Base-by-base conservation (phyloP, 2,329 filamentous ascomycete genomes). In the Apiospora pterosperma region DNA sequence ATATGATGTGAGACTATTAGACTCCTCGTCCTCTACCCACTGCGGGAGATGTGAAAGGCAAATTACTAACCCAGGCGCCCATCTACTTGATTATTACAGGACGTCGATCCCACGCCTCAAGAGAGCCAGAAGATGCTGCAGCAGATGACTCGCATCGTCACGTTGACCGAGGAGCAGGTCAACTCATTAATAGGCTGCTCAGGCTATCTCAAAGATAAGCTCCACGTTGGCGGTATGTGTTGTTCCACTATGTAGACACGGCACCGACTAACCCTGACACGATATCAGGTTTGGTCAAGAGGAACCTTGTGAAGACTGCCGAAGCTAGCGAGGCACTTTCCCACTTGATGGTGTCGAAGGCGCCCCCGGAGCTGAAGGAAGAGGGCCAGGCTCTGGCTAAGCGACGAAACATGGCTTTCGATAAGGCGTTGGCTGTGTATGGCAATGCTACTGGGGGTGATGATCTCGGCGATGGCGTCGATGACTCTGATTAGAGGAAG, bases 81-180 rank as follows among this genome's bases (percentile, higher is more conserved):
- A n/a, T n/a, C n/a, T n/a, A n/a, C n/a, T n/a, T n/a, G n/a, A n/a
- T n/a, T n/a, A n/a, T n/a, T 7, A 2, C 8, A 60, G 58, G 58
- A 38, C 36, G 23, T 25, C 3, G 36, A 60, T 28, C 58, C 58
- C 10, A 39, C 58, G 6, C 34, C 34, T 11, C 12, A 60, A 25
- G 34, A 60, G 36, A 60, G 34, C 36, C n/a, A 60, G 21, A 21
- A 38, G 10, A 60, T 39, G 58, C 34, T 60, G 19, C 11, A 5
- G 12, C 58, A 60, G 21, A 60, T 60, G 58, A 60, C 58, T 1
- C 58, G 58, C 36, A 60, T 60, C 58, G 36, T 60, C 58, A 36
- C 25, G n/a, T 39, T 60, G 58, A 60, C 58, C 34, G 58, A 60
- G 23, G 58, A 60, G 58, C 58, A 60, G 21, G 58, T 60, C n/a